These are phyloP conservation scores for Candida montana DNA, from an alignment of 805 yeast genomes.

Conservation along the genomic window DNA sequence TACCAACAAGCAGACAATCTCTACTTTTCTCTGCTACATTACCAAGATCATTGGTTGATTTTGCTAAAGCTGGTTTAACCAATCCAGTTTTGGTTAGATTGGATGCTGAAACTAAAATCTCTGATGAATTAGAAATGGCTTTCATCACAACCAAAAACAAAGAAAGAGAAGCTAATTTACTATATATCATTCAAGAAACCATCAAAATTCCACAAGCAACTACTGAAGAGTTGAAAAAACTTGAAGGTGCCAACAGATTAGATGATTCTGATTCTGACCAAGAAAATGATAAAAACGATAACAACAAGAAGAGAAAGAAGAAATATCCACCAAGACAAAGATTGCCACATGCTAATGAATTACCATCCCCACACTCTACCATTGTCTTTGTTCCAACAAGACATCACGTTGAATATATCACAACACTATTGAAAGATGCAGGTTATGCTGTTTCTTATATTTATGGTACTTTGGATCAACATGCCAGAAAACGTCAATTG, in stretches of 20 bases:
- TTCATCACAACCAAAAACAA: constrained; percentile 74
- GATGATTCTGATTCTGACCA: constrained; percentile 46
- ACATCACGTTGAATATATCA: constrained; percentile 93
- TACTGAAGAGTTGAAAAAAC: constrained; percentile 53
- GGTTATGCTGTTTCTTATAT: constrained; percentile 88
- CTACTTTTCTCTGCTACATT: constrained; percentile 91
- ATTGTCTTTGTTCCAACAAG: constrained; percentile 94
- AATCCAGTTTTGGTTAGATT: constrained; percentile 90
- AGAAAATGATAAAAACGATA: constrained; percentile 38
- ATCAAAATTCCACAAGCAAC: constrained; percentile 82
- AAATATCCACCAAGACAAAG: constrained; percentile 45
- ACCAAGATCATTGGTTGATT: constrained; percentile 87
- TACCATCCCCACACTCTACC: constrained; percentile 84
- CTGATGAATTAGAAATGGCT: constrained; percentile 87
- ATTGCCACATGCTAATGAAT: constrained; percentile 72
- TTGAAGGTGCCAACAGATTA: constrained; percentile 39
- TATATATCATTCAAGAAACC: constrained; percentile 73
- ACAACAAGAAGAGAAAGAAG: constrained; percentile 30
- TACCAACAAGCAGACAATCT: constrained; percentile 83
- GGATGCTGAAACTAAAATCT: constrained; percentile 87
- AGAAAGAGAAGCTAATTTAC: constrained; percentile 85
- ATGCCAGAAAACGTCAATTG: constrained; percentile 86
- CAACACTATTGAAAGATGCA: constrained; percentile 60
- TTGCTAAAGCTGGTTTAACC: constrained; percentile 92
- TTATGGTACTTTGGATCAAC: constrained; percentile 92